These are phyloP conservation scores for Fusarium sp. DNA, from an alignment of 2,329 filamentous ascomycete species.

Conservation along the genomic window DNA sequence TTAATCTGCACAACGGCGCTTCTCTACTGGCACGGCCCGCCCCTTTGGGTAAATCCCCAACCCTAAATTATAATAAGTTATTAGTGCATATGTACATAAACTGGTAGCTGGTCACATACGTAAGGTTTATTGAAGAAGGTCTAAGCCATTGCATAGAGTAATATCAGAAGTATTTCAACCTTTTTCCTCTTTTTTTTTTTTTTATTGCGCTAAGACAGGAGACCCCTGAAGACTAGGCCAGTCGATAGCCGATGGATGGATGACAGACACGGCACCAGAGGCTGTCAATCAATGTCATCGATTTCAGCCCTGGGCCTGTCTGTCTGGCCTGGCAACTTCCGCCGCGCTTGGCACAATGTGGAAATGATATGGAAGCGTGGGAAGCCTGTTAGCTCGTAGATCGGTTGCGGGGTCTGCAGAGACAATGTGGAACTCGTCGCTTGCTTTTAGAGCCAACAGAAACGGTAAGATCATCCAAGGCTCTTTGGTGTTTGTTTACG, in stretches of 20 bases:
- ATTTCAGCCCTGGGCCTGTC: slow-evolving; percentile 10
- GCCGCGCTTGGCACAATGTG: slow-evolving; percentile 13
- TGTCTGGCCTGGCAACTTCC: not conserved
- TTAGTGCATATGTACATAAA: not conserved
- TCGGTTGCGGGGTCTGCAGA: slow-evolving; percentile 23
- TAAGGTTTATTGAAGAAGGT: not conserved
- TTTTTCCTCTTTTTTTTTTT: no score
- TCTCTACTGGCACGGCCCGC: slow-evolving; percentile 10
- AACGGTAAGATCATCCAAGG: slow-evolving; percentile 17
- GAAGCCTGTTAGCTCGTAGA: slow-evolving; percentile 20
- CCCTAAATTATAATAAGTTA: not conserved
- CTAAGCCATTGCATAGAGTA: not conserved
- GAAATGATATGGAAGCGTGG: slow-evolving; percentile 4
- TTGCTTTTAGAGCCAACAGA: not conserved
- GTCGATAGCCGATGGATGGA: slow-evolving; percentile 14
- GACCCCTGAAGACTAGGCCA: not conserved
- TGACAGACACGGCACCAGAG: not conserved
- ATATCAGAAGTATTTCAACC: not conserved
- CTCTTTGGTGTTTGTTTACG: slow-evolving; percentile 1
- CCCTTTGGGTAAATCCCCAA: not conserved
- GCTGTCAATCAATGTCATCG: slow-evolving; percentile 6
- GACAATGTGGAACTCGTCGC: slow-evolving; percentile 25
- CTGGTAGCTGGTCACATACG: not conserved
- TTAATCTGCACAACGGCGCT: not conserved
- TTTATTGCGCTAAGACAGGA: no score